Evolutionary conservation across 2,329 filamentous ascomycete species (phyloP), one percentile per base, ranked within the genome.

Genomic region (Monosporascus cannonballus): DNA sequence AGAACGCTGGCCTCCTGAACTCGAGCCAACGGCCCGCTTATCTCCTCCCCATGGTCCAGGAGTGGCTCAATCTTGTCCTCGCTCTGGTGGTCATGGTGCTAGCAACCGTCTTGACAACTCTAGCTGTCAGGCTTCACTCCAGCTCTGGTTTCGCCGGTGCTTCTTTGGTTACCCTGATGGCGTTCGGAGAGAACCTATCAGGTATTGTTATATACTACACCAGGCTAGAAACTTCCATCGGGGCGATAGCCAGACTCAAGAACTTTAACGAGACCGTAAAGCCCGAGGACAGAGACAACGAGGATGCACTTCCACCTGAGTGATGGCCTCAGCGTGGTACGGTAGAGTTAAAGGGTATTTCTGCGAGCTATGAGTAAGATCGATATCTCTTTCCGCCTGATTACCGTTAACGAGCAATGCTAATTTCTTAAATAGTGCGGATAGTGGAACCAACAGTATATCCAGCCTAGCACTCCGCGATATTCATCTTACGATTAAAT

Each of bases 61-160:
- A n/a, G n/a, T n/a, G n/a, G n/a, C n/a, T n/a, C n/a, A n/a, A n/a
- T n/a, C n/a, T n/a, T n/a, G n/a, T n/a, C n/a, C 6, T 7, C 81
- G 39, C 11, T 17, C 56, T 81, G 3, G 60, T 81, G 0, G 75
- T 81, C 0, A 73, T 76, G 0, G 67, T 68, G 1, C 66, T 83
- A 15, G 76, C 77, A 0, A 66, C 76, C 1, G 54, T 76, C 2
- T 62, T 83, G 0, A 72, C 83, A 2, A 5, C 61, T 65, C 3
- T 68, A 65, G 46, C 62, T 17, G 37, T 39, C 37, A 11, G 14
- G 37, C 56, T 73, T 17, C 64, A 64, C 4, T 61, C 66, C 3
- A 69, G 64, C 45, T 62, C 69, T 1, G 71, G 67, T 0, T 69
- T 74, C 46, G 68, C 70, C 1, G 73, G 73, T 38, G 72, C 69